Evolutionary conservation across 2,329 filamentous ascomycete genomes (phyloP), one percentile per base, ranked within the genome.

Genomic region (Trichoderma citrinoviride): DNA sequence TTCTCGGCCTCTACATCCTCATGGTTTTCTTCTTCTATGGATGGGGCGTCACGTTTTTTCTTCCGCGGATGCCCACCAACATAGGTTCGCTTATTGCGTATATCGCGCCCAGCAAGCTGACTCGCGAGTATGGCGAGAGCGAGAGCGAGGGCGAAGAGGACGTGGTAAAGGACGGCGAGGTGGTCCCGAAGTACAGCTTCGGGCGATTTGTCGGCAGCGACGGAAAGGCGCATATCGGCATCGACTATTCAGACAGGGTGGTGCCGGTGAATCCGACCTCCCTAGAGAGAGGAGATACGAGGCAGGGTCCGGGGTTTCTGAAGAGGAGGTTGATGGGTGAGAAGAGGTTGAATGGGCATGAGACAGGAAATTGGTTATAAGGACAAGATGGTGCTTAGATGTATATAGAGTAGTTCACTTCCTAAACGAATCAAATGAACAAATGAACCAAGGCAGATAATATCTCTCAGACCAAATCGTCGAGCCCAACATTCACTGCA

Each of bases 21-120:
- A 77, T 81, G 0, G 78, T 80, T 0, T n/a, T 78, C 0, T 0
- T 75, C 0, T 75, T 85, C 5, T 87, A 86, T 62, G 14, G 72
- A 0, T 67, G 73, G 0, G 68, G 80, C 0, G 77, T 82, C 0
- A 75, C 75, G 1, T 74, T 75, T 3, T 80, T 82, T 21, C 73
- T 87, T 0, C 80, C 83, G 0, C 74, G 82, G 0, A 74, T 87
- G 71, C 85, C 85, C 0, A 83, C 81, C 0, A 82, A 77, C 0
- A 74, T 87, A 0, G 85, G 78, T 0, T 79, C 82, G 0, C 66
- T 82, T 0, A 71, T 87, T 0, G 77, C 80, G 0, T 81, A 81
- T 44, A 76, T 84, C 2, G 80, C 82, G 0, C 79, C 82, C 0
- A 85, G 83, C 62, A 61, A 61, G 25, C 21, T 27, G 33, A 41